These are phyloP conservation scores for Halteria grandinella DNA, from an alignment of 73 alveolate species.

Conservation along the genomic window DNA sequence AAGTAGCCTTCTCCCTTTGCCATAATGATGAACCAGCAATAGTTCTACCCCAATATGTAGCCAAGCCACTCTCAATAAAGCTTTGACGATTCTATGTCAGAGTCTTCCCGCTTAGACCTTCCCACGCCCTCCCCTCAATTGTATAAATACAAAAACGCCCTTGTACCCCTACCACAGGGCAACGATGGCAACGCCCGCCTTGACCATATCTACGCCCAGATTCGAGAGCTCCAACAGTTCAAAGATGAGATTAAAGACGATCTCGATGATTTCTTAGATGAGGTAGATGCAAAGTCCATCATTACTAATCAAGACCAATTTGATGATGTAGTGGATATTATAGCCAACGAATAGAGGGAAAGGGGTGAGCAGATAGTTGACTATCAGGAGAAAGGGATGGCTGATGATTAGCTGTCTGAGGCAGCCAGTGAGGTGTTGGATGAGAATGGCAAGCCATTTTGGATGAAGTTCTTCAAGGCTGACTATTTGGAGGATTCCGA, in stretches of 20 bases:
- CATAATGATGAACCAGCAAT: too few relatives aligned
- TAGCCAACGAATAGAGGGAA: constrained; percentile 41
- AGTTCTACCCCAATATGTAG: too few relatives aligned
- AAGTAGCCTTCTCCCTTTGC: too few relatives aligned
- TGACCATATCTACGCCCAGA: neutral
- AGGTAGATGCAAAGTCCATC: constrained; percentile 32
- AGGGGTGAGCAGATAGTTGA: constrained; percentile 29
- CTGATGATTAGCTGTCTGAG: constrained; percentile 4
- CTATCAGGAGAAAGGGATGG: neutral
- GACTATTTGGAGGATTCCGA: constrained; percentile 57
- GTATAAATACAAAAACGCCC: too few relatives aligned
- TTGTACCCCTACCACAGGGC: constrained; percentile 31
- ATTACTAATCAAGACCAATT: constrained; percentile 54
- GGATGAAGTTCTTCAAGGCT: constrained; percentile 59
- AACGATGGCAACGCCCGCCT: constrained; percentile 5
- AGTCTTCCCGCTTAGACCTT: too few relatives aligned
- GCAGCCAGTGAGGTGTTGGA: constrained; percentile 54
- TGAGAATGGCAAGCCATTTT: constrained; percentile 65
- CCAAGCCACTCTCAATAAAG: too few relatives aligned
- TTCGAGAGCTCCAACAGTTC: neutral
- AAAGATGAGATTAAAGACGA: constrained; percentile 35
- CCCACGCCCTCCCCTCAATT: too few relatives aligned
- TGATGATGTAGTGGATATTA: constrained; percentile 64
- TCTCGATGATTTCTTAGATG: constrained; percentile 52
- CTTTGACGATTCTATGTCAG: too few relatives aligned